Percentiles rank a stretch among this genome's conserved stretches.
These are phyloP conservation scores for Rachicladosporium sp. DNA, from an alignment of 2,329 filamentous ascomycete genomes.

Conservation along the genomic window DNA sequence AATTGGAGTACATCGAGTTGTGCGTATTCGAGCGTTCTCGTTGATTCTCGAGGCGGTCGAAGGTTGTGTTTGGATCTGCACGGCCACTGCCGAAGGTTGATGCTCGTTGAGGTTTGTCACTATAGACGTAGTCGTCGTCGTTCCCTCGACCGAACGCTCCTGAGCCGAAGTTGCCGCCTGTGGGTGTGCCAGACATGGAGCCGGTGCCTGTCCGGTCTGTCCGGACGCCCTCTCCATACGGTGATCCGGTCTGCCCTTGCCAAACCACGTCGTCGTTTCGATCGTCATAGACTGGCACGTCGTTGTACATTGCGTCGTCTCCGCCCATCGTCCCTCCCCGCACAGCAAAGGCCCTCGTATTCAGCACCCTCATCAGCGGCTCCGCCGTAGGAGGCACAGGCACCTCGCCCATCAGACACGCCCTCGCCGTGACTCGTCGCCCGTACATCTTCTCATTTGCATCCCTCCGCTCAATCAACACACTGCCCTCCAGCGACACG, in stretches of 20 bases:
- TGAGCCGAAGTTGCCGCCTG: conserved; percentile 16
- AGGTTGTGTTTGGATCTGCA: conserved; percentile 38
- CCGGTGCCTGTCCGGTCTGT: conserved; percentile 36
- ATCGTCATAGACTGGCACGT: conserved; percentile 79
- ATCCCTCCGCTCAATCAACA: conserved; percentile 86
- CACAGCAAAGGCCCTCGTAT: conserved; percentile 72
- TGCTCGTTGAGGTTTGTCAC: conserved; percentile 46
- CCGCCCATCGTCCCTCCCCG: conserved; percentile 33
- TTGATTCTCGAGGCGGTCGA: conserved; percentile 30
- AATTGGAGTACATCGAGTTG: conserved; percentile 4
- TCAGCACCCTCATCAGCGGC: conserved; percentile 72
- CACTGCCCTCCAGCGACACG: conserved; percentile 84
- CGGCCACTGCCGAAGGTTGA: conserved; percentile 48
- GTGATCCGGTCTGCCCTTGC: conserved; percentile 61
- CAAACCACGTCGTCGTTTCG: conserved; percentile 71
- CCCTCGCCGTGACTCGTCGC: conserved; percentile 63
- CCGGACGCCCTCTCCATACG: conserved; percentile 54
- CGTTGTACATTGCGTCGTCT: conserved; percentile 76
- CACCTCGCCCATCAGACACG: conserved; percentile 69
- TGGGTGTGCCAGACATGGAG: conserved; percentile 8
- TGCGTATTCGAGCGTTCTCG: conserved; percentile 15
- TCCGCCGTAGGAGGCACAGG: conserved; percentile 69
- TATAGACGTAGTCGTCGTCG: conserved; percentile 38
- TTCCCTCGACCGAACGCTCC: conserved; percentile 8
- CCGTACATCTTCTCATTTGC: conserved; percentile 96